Evolutionary conservation across 2,329 filamentous ascomycete genomes (phyloP).

Genomic region (Phoma sp.): DNA sequence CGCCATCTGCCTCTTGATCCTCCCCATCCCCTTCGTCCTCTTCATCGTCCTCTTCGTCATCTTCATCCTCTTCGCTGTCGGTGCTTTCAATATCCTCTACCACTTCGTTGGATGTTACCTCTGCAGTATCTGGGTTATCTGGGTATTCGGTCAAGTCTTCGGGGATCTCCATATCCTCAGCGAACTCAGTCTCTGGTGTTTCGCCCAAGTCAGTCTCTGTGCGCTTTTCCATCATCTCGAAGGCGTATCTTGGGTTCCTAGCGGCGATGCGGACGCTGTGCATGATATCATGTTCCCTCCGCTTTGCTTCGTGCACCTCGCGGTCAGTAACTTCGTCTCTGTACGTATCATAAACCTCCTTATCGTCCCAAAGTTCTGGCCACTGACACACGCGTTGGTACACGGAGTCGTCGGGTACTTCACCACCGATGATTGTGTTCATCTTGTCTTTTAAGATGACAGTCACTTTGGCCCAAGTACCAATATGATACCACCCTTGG

Average conservation of each 20-base stretch:
- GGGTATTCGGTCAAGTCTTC: conserved; percentile 44
- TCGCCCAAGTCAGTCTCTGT: not conserved
- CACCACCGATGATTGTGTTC: conserved; percentile 48
- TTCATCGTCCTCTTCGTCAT: conserved; percentile 26
- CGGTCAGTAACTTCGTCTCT: conserved; percentile 37
- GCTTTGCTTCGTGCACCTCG: conserved; percentile 32
- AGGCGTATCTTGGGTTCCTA: conserved; percentile 43
- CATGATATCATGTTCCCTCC: conserved; percentile 43
- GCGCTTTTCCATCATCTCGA: conserved; percentile 39
- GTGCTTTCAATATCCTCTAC: conserved; percentile 21
- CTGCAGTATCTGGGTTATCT: conserved; percentile 38
- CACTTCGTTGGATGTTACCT: conserved; percentile 32
- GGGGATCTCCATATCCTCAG: conserved; percentile 34
- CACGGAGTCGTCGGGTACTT: conserved; percentile 39
- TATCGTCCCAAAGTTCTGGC: conserved; percentile 46
- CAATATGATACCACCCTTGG: conserved; percentile 86
- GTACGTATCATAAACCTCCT: conserved; percentile 39
- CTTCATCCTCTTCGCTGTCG: conserved; percentile 21
- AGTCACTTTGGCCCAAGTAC: conserved; percentile 82
- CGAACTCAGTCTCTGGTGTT: conserved; percentile 18
- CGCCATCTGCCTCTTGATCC: conserved; percentile 21
- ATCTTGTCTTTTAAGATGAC: conserved; percentile 90
- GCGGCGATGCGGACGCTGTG: conserved; percentile 41
- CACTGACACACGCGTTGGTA: conserved; percentile 43
- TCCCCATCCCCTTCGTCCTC: conserved; percentile 17